Conservation (phyloP, 352 stramenopile genomes). For the Aphanomyces astaci region DNA sequence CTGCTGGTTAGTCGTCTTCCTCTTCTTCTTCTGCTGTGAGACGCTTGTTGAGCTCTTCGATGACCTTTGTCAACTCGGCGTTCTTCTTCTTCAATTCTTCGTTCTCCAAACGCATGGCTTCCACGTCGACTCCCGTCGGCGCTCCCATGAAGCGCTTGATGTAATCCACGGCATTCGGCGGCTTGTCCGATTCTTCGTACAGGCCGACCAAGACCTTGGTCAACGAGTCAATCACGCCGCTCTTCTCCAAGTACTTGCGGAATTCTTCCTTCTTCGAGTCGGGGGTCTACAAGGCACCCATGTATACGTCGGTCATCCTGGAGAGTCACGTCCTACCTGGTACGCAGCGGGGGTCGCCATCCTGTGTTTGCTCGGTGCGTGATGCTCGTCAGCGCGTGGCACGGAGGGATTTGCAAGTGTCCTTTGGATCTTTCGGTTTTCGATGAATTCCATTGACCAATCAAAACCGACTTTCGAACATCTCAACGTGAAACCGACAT, state of each 20-base stretch:
- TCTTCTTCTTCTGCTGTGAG: constrained; percentile 48
- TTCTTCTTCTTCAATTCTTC: constrained; percentile 91
- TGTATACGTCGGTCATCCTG: background rate
- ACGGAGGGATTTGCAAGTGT: background rate
- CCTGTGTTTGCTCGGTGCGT: background rate
- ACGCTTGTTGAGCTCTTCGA: constrained; percentile 87
- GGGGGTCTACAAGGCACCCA: constrained; percentile 64
- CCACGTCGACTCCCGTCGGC: constrained; percentile 85
- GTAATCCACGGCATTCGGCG: constrained; percentile 95
- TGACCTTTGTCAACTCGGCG: constrained; percentile 81
- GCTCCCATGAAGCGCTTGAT: constrained; percentile 94
- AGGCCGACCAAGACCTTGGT: constrained; percentile 96
- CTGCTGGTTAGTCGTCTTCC: constrained; percentile 44
- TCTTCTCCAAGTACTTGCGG: constrained; percentile 96
- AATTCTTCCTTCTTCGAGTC: constrained; percentile 99
- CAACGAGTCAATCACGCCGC: constrained; percentile 93
- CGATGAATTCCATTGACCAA: background rate
- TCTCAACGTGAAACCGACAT: too few relatives aligned
- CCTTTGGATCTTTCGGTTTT: constrained; percentile 3
- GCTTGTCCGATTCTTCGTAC: constrained; percentile 94
- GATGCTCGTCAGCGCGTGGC: background rate
- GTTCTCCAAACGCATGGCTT: constrained; percentile 83
- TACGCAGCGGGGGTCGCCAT: constrained; percentile 5
- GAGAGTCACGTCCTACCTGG: background rate
- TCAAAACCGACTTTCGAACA: background rate